These are phyloP conservation scores for Prunus davidiana DNA, from an alignment of 306 rosid species.

Conservation along the genomic window DNA sequence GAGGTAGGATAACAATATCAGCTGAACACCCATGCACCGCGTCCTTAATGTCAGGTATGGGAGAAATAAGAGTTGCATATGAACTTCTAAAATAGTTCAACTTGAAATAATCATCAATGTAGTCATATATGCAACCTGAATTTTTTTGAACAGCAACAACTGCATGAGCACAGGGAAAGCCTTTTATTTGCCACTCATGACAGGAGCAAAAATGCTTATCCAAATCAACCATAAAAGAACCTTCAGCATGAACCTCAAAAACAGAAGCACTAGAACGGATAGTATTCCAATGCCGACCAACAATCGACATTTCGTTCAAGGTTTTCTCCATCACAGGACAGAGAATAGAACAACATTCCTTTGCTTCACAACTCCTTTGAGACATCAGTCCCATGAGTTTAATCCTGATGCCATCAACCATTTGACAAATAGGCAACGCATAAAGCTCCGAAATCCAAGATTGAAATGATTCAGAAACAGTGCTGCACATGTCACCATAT, in stretches of 20 bases:
- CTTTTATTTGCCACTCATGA: not conserved
- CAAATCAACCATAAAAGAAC: not conserved
- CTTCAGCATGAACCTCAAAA: constrained; percentile 1
- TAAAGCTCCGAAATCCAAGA: not conserved
- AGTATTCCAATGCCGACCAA: not conserved
- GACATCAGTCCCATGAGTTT: not conserved
- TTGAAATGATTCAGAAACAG: not conserved
- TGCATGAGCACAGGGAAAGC: not conserved
- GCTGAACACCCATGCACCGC: not conserved
- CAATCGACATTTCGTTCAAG: not conserved
- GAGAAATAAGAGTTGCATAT: not conserved
- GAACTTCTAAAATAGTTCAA: not conserved
- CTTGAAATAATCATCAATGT: not conserved
- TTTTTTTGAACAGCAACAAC: not conserved
- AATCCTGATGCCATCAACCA: constrained; percentile 1
- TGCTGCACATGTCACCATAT: not conserved
- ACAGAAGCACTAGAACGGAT: not conserved
- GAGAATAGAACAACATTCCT: not conserved
- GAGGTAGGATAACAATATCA: not conserved
- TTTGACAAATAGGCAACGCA: not conserved
- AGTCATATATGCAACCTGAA: not conserved
- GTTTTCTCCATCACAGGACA: not conserved
- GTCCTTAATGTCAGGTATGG: not conserved
- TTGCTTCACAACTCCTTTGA: not conserved
- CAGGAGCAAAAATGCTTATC: not conserved